A percentile compares a stretch with the other conserved stretches of the same genome.
Evolutionary conservation across 2,329 filamentous ascomycete genomes (phyloP).

Genomic region (Aspergillus oerlinghausenensis): DNA sequence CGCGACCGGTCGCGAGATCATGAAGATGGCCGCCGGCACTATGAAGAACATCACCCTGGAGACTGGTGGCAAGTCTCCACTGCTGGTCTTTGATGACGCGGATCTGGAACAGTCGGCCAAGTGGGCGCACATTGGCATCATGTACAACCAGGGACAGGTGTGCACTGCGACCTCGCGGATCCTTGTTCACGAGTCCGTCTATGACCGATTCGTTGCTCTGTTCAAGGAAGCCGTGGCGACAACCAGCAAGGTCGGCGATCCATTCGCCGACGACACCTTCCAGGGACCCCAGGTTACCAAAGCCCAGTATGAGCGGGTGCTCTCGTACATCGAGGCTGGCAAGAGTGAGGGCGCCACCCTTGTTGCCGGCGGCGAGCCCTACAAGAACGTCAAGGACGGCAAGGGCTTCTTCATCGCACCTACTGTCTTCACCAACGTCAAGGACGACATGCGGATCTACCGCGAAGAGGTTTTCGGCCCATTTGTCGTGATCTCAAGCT

Average conservation of each 20-base stretch:
- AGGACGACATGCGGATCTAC: slow-evolving; percentile 55
- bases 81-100: slow-evolving; percentile 62
- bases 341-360: slow-evolving; percentile 68
- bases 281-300: slow-evolving; percentile 35
- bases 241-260: slow-evolving; percentile 34
- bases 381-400: slow-evolving; percentile 49
- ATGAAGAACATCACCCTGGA: slow-evolving; percentile 35
- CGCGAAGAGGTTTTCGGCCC: slow-evolving; percentile 61
- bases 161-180: slow-evolving; percentile 40
- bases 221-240: slow-evolving; percentile 29
- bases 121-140: slow-evolving; percentile 58
- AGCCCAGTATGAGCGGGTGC: slow-evolving; percentile 47
- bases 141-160: slow-evolving; percentile 38
- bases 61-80: slow-evolving; percentile 61
- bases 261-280: slow-evolving; percentile 34
- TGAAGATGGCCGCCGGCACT: slow-evolving; percentile 33
- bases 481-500: slow-evolving; percentile 55
- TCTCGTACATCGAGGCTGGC: slow-evolving; percentile 65
- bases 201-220: slow-evolving; percentile 28
- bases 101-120: slow-evolving; percentile 65
- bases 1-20: slow-evolving; percentile 30
- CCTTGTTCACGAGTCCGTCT: slow-evolving; percentile 52
- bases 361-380: slow-evolving; percentile 56
- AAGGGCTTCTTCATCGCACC: slow-evolving; percentile 64
- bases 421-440: slow-evolving; percentile 56